Conservation (phyloP, 768 basidiomycete genomes). For the Boletellus emodensis region DNA sequence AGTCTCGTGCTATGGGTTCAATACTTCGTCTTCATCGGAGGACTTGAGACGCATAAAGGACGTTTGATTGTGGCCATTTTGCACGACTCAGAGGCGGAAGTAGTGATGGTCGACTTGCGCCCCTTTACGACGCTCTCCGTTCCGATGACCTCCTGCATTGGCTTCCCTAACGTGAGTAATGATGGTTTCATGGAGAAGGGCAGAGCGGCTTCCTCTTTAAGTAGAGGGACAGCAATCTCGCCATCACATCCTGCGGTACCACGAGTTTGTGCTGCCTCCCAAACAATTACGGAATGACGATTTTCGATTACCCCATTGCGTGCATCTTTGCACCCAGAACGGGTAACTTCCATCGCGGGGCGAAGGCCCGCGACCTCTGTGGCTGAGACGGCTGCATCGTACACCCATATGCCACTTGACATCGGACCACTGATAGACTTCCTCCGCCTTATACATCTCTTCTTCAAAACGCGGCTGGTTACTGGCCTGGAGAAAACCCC, state of each 20-base stretch:
- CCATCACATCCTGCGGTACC: constrained; percentile 10
- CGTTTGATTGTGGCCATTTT: constrained; percentile 15
- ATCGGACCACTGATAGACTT: constrained; percentile 39
- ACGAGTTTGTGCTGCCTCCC: constrained; percentile 14
- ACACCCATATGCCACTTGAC: constrained; percentile 41
- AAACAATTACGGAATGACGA: constrained; percentile 22
- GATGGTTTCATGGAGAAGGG: background rate
- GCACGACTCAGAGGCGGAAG: constrained; percentile 4
- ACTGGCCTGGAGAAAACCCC: constrained; percentile 8
- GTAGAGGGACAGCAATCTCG: constrained; percentile 19
- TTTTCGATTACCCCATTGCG: background rate
- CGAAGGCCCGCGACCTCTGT: constrained; percentile 29
- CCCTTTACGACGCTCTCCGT: constrained; percentile 1
- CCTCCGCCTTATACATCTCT: constrained; percentile 50
- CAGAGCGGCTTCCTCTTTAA: background rate
- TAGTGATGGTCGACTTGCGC: constrained; percentile 4
- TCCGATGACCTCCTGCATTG: background rate
- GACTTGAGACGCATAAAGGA: constrained; percentile 12
- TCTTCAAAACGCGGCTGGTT: constrained; percentile 43
- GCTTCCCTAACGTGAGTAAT: background rate
- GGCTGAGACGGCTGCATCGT: constrained; percentile 47
- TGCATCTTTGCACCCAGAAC: constrained; percentile 6
- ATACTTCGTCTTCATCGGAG: background rate
- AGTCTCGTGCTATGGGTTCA: too few relatives aligned
- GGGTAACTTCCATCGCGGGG: constrained; percentile 21